Evolutionary conservation across 495 filamentous ascomycete species (phyloP).

Genomic region (Podospora pseudocomata): DNA sequence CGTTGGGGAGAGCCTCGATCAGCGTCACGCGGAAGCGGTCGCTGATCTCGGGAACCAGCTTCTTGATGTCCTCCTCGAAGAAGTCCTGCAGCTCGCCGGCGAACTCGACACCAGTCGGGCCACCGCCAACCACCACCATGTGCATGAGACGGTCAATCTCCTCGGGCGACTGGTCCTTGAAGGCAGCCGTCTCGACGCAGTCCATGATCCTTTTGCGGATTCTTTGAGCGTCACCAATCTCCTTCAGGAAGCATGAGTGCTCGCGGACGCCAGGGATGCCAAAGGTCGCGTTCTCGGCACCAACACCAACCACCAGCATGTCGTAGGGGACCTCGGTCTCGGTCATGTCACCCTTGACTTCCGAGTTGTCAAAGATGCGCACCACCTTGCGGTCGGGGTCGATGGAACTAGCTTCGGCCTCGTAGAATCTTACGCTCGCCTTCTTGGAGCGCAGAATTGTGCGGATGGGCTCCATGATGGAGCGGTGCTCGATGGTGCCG

Average conservation of each 20-base stretch:
- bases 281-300: constrained; percentile 98
- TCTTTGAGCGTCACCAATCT: constrained; percentile 89
- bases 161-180: constrained; percentile 91
- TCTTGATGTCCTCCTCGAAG: constrained; percentile 94
- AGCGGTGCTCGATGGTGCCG: constrained; percentile 95
- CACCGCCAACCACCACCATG: constrained; percentile 98
- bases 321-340: constrained; percentile 93
- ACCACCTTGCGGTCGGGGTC: constrained; percentile 88
- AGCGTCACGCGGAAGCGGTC: constrained; percentile 95
- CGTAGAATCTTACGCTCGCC: constrained; percentile 89
- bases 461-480: constrained; percentile 97
- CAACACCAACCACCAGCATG: constrained; percentile 95
- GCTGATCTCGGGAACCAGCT: constrained; percentile 93
- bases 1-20: constrained; percentile 96
- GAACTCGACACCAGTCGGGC: constrained; percentile 97
- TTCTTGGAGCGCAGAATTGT: constrained; percentile 93
- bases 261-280: constrained; percentile 94
- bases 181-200: constrained; percentile 94
- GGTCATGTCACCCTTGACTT: constrained; percentile 78
- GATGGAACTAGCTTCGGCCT: constrained; percentile 96
- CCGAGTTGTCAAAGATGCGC: constrained; percentile 84
- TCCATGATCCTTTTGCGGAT: constrained; percentile 99
- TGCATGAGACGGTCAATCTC: constrained; percentile 92
- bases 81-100: constrained; percentile 98
- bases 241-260: constrained; percentile 96